Conservation (phyloP, 2,329 filamentous ascomycete species). For the Colletotrichum lupini region DNA sequence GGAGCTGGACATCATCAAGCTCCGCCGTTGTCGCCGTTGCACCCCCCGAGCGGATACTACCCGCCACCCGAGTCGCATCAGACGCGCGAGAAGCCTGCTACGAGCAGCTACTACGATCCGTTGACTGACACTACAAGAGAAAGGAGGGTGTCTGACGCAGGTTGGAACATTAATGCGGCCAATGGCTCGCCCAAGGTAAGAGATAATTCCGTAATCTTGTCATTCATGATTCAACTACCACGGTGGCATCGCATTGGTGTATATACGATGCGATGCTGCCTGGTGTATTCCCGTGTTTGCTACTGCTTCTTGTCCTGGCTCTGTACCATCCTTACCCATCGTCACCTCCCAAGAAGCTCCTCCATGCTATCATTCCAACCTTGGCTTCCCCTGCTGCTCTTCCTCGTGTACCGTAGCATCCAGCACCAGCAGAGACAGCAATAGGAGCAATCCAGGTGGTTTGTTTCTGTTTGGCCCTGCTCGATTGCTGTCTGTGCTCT, state of each 20-base stretch:
- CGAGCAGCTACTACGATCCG: conserved; percentile 65
- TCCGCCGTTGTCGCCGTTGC: conserved; percentile 54
- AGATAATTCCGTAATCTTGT: conserved; percentile 17
- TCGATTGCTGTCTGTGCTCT: conserved; percentile 20
- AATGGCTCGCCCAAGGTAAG: conserved; percentile 61
- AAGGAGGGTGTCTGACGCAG: conserved; percentile 56
- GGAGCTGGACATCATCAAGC: conserved; percentile 35
- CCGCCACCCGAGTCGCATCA: conserved; percentile 44
- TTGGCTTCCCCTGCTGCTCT: neutral
- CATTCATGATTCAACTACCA: neutral
- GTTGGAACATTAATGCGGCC: conserved; percentile 55
- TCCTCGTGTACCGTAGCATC: conserved; percentile 8
- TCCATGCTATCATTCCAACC: conserved; percentile 5
- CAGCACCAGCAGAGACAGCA: conserved; percentile 4
- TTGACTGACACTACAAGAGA: conserved; percentile 62
- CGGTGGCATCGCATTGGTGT: neutral
- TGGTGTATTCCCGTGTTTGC: neutral
- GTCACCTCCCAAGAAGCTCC: neutral
- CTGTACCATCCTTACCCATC: neutral
- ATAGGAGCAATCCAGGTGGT: neutral
- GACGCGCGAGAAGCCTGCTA: conserved; percentile 51
- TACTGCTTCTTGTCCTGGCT: neutral
- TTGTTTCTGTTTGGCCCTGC: neutral
- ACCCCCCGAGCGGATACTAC: conserved; percentile 56
- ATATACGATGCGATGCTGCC: neutral